Percentiles rank a stretch among this genome's conserved stretches.
Conservation (phyloP, 2,329 filamentous ascomycete species). For the Iodosphaeria phyllophila region DNA sequence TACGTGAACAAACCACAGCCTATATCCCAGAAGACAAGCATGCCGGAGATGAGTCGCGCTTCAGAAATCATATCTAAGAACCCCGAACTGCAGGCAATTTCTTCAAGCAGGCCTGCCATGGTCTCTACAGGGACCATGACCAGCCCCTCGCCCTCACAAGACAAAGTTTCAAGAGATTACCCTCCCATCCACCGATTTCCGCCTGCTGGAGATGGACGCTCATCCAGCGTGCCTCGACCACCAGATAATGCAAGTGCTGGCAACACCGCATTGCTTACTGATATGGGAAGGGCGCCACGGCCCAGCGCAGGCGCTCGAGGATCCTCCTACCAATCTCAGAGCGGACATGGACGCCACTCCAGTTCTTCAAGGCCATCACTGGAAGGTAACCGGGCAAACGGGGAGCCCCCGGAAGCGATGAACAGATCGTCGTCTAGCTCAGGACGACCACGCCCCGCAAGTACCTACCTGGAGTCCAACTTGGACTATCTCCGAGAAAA, state of each 20-base stretch:
- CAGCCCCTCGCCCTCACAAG: slow-evolving; percentile 25
- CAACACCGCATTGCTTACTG: slow-evolving; percentile 7
- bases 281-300: slow-evolving; percentile 8
- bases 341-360: slow-evolving; percentile 18
- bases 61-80: slow-evolving; percentile 44
- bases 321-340: slow-evolving; percentile 16
- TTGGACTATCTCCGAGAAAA: slow-evolving; percentile 67
- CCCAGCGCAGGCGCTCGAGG: slow-evolving; percentile 10
- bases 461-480: slow-evolving; percentile 67
- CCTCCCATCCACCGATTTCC: slow-evolving; percentile 22
- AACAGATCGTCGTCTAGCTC: slow-evolving; percentile 38
- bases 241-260: slow-evolving; percentile 10
- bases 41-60: slow-evolving; percentile 41
- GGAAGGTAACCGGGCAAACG: slow-evolving; percentile 47
- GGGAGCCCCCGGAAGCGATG: slow-evolving; percentile 40
- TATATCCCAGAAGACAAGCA: slow-evolving; percentile 10
- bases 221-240: slow-evolving; percentile 19
- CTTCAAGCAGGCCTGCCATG: slow-evolving; percentile 19
- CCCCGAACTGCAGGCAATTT: slow-evolving; percentile 40
- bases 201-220: slow-evolving; percentile 17
- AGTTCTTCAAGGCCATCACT: slow-evolving; percentile 47
- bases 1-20: slow-evolving; percentile 17
- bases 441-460: slow-evolving; percentile 50
- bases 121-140: slow-evolving; percentile 67
- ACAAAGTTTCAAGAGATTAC: slow-evolving; percentile 25